Base-by-base conservation (phyloP, 1,284 basidiomycete species). In the Cutaneotrichosporon cyanovorans region DNA sequence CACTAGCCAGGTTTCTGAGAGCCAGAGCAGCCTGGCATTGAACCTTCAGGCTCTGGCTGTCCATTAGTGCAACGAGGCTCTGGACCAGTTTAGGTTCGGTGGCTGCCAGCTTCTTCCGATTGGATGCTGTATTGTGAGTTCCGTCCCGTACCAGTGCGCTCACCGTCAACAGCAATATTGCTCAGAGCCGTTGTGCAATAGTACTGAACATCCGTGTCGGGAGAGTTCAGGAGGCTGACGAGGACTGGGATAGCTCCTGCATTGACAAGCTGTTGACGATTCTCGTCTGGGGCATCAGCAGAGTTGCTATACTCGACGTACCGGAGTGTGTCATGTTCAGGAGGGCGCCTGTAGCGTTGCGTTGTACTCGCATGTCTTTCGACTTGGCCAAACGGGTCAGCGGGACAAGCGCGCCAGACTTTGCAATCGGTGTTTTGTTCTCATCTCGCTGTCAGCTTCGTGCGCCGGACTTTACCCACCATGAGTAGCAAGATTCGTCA, bases 371-470 rank as follows among this genome's bases (percentile, higher is more conserved):
- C 91, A 98, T 97, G 71, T 99, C 95, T 74, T 97, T 98, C 25
- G 92, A 96, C 53, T 90, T 84, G 37, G 95, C 95, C 37, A 99
- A 78, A 41, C 95, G 82, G 37, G 95, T 98, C 34, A 99, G 80
- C 32, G 95, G 95, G 21, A 97, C 90, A 42, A 99, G 77, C 14
- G 95, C 95, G 43, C 95, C 95, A 4, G 92, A 97, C 76, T 97
- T 97, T 45, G 95, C 95, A 55, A 99, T 99, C 79, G 95, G 96
- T 41, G 92, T 96, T 80, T 99, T 99, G 80, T 99, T 99, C 70
- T 99, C 95, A 65, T 99, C 92, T 77, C 49, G 11, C 11, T 53
- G 41, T 55, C 11, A 48, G 55, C 21, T 45, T 12, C 14, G 23
- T 41, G 36, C 38, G 25, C 8, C 8, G 25, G 14, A 15, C 16